Evolutionary conservation across 1,139 yeast species (phyloP).

Genomic region (Geotrichum citri-aurantii): DNA sequence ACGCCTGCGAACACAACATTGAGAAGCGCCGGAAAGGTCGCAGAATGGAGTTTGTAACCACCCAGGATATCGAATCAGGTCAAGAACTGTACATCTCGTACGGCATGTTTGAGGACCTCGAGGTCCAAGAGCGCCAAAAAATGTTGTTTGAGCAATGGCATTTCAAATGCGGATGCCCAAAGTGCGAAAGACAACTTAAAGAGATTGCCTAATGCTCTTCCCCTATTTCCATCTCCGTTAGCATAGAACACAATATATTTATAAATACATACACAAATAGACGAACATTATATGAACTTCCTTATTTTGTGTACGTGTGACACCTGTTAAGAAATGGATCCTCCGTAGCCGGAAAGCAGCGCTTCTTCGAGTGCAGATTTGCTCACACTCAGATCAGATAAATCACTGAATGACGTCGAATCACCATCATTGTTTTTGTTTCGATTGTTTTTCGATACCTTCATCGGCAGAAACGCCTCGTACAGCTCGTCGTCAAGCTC

Average conservation of each 20-base stretch:
- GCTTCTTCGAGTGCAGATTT: slow-evolving; percentile 47
- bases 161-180: slow-evolving; percentile 50
- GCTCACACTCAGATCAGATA: slow-evolving; percentile 37
- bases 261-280: background rate
- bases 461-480: slow-evolving; percentile 13
- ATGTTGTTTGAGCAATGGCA: slow-evolving; percentile 54
- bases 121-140: slow-evolving; percentile 41
- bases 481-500: slow-evolving; percentile 16
- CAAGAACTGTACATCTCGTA: slow-evolving; percentile 60
- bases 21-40: slow-evolving; percentile 36
- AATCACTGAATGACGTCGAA: slow-evolving; percentile 21
- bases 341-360: slow-evolving; percentile 7
- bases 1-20: slow-evolving; percentile 52
- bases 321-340: background rate
- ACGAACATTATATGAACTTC: background rate
- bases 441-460: background rate
- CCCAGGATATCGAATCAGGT: slow-evolving; percentile 36
- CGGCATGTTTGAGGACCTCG: slow-evolving; percentile 47
- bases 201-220: background rate
- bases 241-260: background rate
- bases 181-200: slow-evolving; percentile 6
- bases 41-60: slow-evolving; percentile 37
- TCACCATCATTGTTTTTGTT: background rate
- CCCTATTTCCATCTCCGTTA: background rate
- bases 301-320: background rate